These are phyloP conservation scores for Geotrichum carabidarum DNA, from an alignment of 1,139 yeast species.

Conservation along the genomic window DNA sequence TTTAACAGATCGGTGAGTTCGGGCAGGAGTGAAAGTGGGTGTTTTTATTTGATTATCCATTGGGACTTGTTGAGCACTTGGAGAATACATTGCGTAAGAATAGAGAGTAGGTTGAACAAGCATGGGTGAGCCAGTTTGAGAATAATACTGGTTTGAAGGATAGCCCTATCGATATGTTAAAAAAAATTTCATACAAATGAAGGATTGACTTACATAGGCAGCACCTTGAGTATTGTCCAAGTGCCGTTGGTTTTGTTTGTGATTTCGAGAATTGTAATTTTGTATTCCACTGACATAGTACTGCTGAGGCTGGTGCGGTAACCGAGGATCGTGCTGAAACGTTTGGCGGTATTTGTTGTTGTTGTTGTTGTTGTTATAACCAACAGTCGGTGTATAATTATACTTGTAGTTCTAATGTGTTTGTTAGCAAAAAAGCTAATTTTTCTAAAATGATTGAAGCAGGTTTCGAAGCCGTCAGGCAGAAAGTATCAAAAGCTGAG, in stretches of 20 bases:
- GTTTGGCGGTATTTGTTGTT: background rate
- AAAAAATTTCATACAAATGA: background rate
- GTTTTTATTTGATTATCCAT: constrained; percentile 5
- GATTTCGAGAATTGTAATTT: constrained; percentile 9
- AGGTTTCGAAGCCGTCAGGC: background rate
- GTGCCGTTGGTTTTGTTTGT: constrained; percentile 7
- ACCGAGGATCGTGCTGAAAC: background rate
- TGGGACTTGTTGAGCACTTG: constrained; percentile 5
- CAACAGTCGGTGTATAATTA: background rate
- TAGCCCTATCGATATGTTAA: background rate
- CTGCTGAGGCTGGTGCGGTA: background rate
- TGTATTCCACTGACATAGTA: constrained; percentile 4
- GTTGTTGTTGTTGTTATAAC: background rate
- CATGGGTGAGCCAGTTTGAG: constrained; percentile 2
- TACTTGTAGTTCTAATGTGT: background rate
- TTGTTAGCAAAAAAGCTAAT: background rate
- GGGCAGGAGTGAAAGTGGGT: constrained; percentile 13
- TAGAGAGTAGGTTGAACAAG: background rate
- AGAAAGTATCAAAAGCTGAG: too few relatives aligned
- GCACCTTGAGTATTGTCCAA: constrained; percentile 10
- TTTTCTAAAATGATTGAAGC: background rate
- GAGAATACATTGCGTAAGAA: constrained; percentile 11
- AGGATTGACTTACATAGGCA: constrained; percentile 1
- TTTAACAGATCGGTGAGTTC: constrained; percentile 13
- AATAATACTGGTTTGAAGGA: constrained; percentile 5